These are phyloP conservation scores for Acanthochlamys bracteata DNA, from an alignment of 106 monocot genomes.

Conservation along the genomic window DNA sequence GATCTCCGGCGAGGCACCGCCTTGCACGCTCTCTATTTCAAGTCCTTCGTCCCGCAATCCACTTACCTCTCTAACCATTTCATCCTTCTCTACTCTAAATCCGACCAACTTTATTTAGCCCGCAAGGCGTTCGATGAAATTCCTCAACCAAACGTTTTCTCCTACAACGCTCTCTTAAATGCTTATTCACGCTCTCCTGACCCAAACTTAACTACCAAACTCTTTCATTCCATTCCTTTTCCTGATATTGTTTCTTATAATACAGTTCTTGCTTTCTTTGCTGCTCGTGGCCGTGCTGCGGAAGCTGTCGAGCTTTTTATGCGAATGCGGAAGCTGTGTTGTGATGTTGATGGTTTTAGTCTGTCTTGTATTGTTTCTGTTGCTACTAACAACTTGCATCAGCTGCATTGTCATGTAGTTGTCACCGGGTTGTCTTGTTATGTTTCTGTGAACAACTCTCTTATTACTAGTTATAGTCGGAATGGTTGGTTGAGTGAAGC, in stretches of 20 bases:
- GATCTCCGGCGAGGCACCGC: conserved; percentile 26
- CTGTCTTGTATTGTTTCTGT: conserved; percentile 44
- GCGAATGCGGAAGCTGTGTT: conserved; percentile 13
- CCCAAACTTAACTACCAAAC: conserved; percentile 6
- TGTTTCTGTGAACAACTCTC: conserved; percentile 42
- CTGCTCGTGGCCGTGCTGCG: conserved; percentile 6
- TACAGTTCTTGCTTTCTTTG: conserved; percentile 45
- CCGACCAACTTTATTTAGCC: conserved; percentile 26
- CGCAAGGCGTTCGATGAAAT: conserved; percentile 60
- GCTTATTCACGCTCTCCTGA: conserved; percentile 23
- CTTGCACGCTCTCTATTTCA: conserved; percentile 49
- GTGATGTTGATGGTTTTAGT: conserved; percentile 39
- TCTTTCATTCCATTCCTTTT: conserved; percentile 39
- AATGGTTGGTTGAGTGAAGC: conserved; percentile 10
- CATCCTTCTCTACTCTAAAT: conserved; percentile 46
- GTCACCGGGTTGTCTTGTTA: conserved; percentile 30
- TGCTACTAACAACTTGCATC: conserved; percentile 2
- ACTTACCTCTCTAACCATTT: conserved; percentile 64
- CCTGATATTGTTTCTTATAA: conserved; percentile 71
- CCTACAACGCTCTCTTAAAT: conserved; percentile 69
- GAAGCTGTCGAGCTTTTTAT: conserved; percentile 28
- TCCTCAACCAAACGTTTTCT: conserved; percentile 55
- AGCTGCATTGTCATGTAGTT: conserved; percentile 33
- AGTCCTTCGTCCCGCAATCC: conserved; percentile 27
- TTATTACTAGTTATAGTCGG: conserved; percentile 38